phyloP scores from a whole-genome alignment of 2,329 filamentous ascomycete species.

The Fusarium sp. region DNA sequence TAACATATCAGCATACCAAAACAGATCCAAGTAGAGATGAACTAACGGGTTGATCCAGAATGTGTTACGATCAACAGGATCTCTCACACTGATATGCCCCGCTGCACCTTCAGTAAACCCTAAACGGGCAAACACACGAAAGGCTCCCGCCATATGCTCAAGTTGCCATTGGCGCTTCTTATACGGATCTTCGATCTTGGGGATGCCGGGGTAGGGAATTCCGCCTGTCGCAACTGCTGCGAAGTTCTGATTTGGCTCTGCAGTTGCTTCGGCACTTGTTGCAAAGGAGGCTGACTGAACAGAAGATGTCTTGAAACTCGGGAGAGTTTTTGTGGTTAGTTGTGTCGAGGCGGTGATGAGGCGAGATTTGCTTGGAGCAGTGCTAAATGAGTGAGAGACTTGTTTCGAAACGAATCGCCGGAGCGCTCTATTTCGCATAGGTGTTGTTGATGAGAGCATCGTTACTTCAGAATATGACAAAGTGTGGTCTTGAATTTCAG shows the following conservation, averaged over 20 bases:
- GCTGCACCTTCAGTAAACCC: slow-evolving; percentile 71
- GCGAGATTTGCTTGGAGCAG: neutral
- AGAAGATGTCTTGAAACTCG: neutral
- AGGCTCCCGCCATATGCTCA: slow-evolving; percentile 59
- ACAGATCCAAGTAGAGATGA: fast-evolving
- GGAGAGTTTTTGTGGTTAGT: neutral
- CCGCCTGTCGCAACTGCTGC: slow-evolving; percentile 48
- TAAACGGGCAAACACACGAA: slow-evolving; percentile 60
- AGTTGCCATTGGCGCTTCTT: slow-evolving; percentile 52
- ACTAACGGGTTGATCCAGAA: slow-evolving; percentile 74
- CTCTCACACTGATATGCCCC: slow-evolving; percentile 73
- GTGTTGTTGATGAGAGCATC: slow-evolving; percentile 29
- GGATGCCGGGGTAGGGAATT: slow-evolving; percentile 62
- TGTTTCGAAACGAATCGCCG: slow-evolving; percentile 24
- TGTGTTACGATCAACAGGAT: slow-evolving; percentile 67
- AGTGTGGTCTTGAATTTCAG: too few relatives aligned
- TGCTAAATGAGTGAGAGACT: slow-evolving; percentile 31
- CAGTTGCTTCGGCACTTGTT: slow-evolving; percentile 34
- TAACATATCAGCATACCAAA: neutral
- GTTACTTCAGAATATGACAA: neutral
- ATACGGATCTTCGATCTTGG: slow-evolving; percentile 64
- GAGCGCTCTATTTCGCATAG: slow-evolving; percentile 17
- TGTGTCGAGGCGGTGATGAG: slow-evolving; percentile 11
- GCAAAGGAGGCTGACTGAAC: slow-evolving; percentile 30
- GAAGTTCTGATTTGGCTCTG: slow-evolving; percentile 41